A percentile compares a stretch with the other conserved stretches of the same genome.
Conservation (phyloP, 257 asterid species). For the Nicotiana knightiana region DNA sequence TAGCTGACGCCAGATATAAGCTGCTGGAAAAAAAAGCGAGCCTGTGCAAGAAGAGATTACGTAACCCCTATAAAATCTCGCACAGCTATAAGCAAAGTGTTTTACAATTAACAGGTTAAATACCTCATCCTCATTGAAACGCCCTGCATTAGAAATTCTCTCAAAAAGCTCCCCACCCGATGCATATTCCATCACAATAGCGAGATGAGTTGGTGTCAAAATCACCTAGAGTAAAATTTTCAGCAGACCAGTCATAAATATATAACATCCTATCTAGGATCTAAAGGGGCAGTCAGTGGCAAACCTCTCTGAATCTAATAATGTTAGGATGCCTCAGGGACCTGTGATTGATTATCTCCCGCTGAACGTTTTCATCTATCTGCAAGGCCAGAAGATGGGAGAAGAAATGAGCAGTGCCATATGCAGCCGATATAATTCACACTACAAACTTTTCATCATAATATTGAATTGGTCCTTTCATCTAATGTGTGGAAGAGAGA, state of each 20-base stretch:
- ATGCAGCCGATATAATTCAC: background rate
- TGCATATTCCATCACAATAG: conserved; percentile 94
- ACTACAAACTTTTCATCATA: background rate
- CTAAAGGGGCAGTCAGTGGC: conserved; percentile 3
- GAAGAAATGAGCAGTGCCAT: background rate
- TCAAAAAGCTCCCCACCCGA: conserved; percentile 93
- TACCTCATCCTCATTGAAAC: conserved; percentile 93
- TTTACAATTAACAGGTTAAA: conserved; percentile 2
- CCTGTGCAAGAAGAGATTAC: conserved; percentile 35
- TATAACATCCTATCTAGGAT: background rate
- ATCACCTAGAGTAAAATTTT: conserved; percentile 48
- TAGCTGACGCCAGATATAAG: conserved; percentile 95
- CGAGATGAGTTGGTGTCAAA: conserved; percentile 83
- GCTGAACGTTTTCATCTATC: conserved; percentile 87
- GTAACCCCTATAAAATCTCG: background rate
- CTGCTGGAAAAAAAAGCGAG: conserved; percentile 88
- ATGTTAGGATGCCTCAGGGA: conserved; percentile 87
- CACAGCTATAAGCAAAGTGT: background rate
- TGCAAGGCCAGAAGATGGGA: conserved; percentile 26
- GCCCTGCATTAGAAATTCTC: conserved; percentile 78
- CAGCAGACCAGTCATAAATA: background rate
- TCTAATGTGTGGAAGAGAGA: background rate
- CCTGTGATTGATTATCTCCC: conserved; percentile 87
- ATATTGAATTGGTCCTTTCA: background rate
- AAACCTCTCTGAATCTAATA: conserved; percentile 76